Evolutionary conservation across 164 flowering plant species (phyloP).

Genomic region (Berberis thunbergii): DNA sequence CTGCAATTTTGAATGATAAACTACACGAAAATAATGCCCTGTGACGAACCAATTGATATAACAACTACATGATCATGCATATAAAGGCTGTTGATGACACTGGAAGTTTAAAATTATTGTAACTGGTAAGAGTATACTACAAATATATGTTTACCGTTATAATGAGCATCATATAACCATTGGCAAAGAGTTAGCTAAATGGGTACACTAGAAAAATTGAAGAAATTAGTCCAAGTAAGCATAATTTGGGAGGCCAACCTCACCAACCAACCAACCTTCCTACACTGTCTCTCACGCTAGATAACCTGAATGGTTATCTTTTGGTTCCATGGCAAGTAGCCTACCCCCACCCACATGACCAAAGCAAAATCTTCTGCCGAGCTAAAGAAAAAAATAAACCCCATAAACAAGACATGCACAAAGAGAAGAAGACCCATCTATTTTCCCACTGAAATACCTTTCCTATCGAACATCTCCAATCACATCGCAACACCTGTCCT

Average conservation of each 20-base stretch:
- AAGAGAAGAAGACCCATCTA: conserved; percentile 4
- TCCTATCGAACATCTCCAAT: conserved; percentile 3
- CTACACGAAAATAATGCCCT: no score
- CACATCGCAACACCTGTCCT: conserved; percentile 9
- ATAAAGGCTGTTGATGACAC: no score
- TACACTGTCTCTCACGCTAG: neutral
- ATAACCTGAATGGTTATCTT: conserved; percentile 9
- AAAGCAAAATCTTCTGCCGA: neutral
- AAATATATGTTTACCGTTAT: no score
- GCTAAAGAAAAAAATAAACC: neutral
- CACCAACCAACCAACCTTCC: conserved; percentile 22
- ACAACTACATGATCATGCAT: no score
- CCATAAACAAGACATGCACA: neutral
- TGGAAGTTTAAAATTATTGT: no score
- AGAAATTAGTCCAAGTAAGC: conserved; percentile 4
- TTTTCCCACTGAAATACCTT: conserved; percentile 6
- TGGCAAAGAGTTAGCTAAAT: neutral
- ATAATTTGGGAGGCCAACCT: conserved; percentile 43
- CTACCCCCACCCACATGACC: conserved; percentile 29
- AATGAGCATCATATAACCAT: neutral
- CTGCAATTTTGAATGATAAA: no score
- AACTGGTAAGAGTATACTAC: no score
- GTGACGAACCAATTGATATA: no score
- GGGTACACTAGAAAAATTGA: neutral
- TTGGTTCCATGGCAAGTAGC: conserved; percentile 34